Conservation (phyloP, 176 grass and related monocot species). For the Carex kokanica region DNA sequence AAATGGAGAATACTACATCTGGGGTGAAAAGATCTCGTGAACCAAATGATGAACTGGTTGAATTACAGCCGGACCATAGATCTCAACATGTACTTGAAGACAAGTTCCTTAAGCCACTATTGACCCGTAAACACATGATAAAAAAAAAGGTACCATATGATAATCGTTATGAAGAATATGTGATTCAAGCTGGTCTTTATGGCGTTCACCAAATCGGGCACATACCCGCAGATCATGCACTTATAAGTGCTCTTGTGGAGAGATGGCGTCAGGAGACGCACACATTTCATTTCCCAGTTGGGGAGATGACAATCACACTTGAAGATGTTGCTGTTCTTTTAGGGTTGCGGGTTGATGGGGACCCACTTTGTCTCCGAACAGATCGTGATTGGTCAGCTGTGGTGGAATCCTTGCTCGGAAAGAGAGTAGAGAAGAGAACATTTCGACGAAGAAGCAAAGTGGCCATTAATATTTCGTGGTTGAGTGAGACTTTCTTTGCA, state of each 20-base stretch:
- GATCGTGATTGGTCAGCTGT: neutral
- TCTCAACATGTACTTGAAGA: neutral
- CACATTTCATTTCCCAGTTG: conserved; percentile 14
- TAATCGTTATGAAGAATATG: neutral
- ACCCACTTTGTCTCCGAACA: conserved; percentile 5
- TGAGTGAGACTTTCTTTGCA: neutral
- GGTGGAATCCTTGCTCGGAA: neutral
- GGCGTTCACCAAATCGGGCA: neutral
- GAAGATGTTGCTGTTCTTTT: conserved; percentile 13
- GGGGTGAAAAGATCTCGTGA: neutral
- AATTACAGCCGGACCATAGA: neutral
- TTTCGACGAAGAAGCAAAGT: neutral
- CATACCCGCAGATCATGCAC: conserved; percentile 4
- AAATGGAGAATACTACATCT: neutral
- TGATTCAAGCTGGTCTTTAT: neutral
- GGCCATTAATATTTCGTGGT: conserved; percentile 6
- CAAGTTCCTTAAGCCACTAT: neutral
- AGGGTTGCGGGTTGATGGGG: neutral
- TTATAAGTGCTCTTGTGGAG: conserved; percentile 16
- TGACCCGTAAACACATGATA: neutral
- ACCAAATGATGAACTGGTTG: neutral
- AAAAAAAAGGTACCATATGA: conserved; percentile 1
- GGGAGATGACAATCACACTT: conserved; percentile 20
- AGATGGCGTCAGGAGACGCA: conserved; percentile 16
- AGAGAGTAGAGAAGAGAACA: neutral